Base-by-base conservation (phyloP, 2,329 filamentous ascomycete genomes). In the Trichoderma atroviride region DNA sequence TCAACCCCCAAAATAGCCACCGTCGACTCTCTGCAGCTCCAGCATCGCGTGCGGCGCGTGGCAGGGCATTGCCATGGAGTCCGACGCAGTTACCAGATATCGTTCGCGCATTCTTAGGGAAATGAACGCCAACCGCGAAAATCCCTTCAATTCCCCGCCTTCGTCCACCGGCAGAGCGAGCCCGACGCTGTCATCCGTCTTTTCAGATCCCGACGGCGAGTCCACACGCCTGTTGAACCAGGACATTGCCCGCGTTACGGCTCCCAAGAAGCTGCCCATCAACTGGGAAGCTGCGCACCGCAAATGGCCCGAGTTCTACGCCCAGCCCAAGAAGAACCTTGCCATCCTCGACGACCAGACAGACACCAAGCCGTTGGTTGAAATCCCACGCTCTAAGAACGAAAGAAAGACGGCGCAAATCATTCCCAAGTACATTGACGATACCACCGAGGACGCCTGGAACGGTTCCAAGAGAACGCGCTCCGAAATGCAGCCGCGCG, bases 141-240 rank as follows among this genome's bases (percentile, higher is more conserved):
- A 87, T 76, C 85, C 86, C 6, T 87, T 87, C 79, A 86, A 86
- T 78, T 87, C 86, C 24, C 86, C 86, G 5, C 85, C 86, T 24
- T 87, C 86, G 7, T 88, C 86, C 7, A 87, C 86, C 35, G 85
- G 86, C 75, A 86, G 85, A 71, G 81, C 87, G 72, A 86, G 84
- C 74, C 82, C 84, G 66, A 87, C 85, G 57, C 75, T 83, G 63
- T 86, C 85, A 47, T 84, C 85, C 53, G 79, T 87, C 73, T 85
- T 86, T 70, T 83, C 84, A 68, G 82, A 83, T 69, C 84, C 83
- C 47, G 84, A 86, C 70, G 84, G 82, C 76, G 86, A 87, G 75
- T 86, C 85, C 35, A 87, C 85, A 52, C 83, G 84, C 69, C 80
- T 79, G 69, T 79, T 86, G 52, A 82, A 85, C 73, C 82, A 85